Conservation (phyloP, 768 basidiomycete genomes). For the Boletus reticuloceps region DNA sequence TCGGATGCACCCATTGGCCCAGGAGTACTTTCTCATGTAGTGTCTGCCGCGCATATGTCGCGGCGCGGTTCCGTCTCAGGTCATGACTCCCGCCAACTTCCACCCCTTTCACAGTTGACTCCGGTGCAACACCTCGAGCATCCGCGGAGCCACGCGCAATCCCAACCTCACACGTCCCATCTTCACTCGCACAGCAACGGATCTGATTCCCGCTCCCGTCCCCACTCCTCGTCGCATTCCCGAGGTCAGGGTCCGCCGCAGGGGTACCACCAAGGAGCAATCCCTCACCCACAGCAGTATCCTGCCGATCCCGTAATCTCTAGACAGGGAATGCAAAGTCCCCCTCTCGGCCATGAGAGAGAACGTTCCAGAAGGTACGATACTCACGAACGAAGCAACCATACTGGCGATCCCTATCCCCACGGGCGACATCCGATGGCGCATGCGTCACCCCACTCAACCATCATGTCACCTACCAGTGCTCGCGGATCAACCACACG, state of each 20-base stretch:
- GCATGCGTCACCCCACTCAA: constrained; percentile 34
- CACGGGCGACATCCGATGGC: constrained; percentile 31
- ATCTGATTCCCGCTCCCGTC: constrained; percentile 46
- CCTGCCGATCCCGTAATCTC: constrained; percentile 42
- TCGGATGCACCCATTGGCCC: constrained; percentile 51
- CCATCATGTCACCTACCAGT: constrained; percentile 34
- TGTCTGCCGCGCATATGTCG: constrained; percentile 39
- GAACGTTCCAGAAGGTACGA: constrained; percentile 51
- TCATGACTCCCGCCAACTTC: constrained; percentile 49
- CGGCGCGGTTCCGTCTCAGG: constrained; percentile 40
- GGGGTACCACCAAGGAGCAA: constrained; percentile 36
- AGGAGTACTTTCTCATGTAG: constrained; percentile 37
- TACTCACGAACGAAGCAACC: constrained; percentile 37
- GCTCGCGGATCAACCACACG: constrained; percentile 38
- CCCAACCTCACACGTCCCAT: constrained; percentile 39
- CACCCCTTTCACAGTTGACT: constrained; percentile 46
- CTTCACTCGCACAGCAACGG: constrained; percentile 41
- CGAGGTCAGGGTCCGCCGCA: constrained; percentile 40
- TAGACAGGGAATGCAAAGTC: constrained; percentile 49
- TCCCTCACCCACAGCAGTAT: constrained; percentile 45
- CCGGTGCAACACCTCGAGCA: constrained; percentile 40
- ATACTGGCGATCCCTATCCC: constrained; percentile 34
- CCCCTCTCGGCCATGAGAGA: constrained; percentile 42
- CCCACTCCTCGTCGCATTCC: constrained; percentile 51
- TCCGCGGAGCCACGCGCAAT: constrained; percentile 33